phyloP scores from a whole-genome alignment of 2,329 filamentous ascomycete genomes.

The Teratosphaeria destructans region DNA sequence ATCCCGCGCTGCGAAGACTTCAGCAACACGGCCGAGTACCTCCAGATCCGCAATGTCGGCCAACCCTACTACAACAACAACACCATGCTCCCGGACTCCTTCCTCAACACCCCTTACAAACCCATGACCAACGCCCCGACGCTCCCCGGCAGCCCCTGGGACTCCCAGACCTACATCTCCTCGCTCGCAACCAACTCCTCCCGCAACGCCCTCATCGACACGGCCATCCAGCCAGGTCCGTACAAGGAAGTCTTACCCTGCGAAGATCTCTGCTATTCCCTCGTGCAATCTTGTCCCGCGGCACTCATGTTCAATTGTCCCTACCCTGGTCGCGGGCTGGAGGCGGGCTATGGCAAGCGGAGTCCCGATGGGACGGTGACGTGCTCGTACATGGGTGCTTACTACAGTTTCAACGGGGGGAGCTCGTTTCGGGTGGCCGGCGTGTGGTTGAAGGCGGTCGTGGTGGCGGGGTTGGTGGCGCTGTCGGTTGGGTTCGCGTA shows the following conservation, averaged over 20 bases:
- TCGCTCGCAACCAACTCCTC: conserved; percentile 23
- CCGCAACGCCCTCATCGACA: conserved; percentile 43
- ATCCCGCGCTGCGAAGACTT: conserved; percentile 91
- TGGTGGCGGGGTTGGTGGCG: conserved; percentile 1
- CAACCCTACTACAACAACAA: conserved; percentile 26
- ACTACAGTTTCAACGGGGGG: conserved; percentile 21
- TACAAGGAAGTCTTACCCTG: conserved; percentile 92
- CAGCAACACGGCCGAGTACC: conserved; percentile 43
- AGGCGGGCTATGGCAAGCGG: conserved; percentile 40
- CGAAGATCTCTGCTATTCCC: conserved; percentile 72
- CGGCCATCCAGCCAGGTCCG: conserved; percentile 63
- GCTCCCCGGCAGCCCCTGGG: conserved; percentile 18
- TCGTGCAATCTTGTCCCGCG: conserved; percentile 78
- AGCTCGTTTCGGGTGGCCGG: neutral
- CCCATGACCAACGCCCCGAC: conserved; percentile 26
- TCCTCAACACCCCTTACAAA: conserved; percentile 11
- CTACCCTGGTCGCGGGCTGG: conserved; percentile 32
- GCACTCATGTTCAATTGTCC: conserved; percentile 69
- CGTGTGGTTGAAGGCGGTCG: conserved; percentile 1
- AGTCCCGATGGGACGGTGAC: conserved; percentile 16
- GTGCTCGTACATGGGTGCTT: conserved; percentile 28
- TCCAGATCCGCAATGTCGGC: conserved; percentile 61
- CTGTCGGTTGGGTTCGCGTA: conserved; percentile 6
- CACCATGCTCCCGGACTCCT: conserved; percentile 11
- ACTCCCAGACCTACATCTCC: conserved; percentile 21